These are phyloP conservation scores for Dichomitus squalens DNA, from an alignment of 1,284 basidiomycete genomes.

Conservation along the genomic window DNA sequence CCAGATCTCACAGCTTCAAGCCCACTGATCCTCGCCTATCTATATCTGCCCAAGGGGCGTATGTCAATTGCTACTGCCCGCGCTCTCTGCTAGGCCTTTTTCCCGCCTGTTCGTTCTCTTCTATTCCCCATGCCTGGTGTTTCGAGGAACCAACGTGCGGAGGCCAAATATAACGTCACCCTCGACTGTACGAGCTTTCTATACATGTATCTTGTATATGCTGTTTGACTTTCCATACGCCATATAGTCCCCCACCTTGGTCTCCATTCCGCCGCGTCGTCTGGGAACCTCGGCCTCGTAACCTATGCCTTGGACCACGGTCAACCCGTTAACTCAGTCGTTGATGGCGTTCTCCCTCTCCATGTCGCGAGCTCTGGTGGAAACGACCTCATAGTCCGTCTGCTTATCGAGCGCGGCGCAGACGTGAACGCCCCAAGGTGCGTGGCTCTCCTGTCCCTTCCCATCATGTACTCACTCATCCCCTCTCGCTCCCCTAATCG, in stretches of 20 bases:
- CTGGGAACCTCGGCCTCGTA: slow-evolving; percentile 86
- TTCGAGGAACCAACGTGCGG: slow-evolving; percentile 44
- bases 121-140: slow-evolving; percentile 32
- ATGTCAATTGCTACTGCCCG: slow-evolving; percentile 3
- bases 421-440: slow-evolving; percentile 91
- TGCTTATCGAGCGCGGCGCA: slow-evolving; percentile 88
- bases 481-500: too few relatives aligned
- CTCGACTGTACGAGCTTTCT: slow-evolving; percentile 64
- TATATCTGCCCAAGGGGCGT: slow-evolving; percentile 14
- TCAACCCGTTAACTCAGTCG: slow-evolving; percentile 90
- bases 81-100: background rate
- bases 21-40: slow-evolving; percentile 19
- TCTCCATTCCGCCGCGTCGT: slow-evolving; percentile 86
- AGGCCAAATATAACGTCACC: slow-evolving; percentile 77
- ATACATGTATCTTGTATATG: background rate
- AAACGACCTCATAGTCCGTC: slow-evolving; percentile 79
- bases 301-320: slow-evolving; percentile 90
- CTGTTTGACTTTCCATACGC: background rate
- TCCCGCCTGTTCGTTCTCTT: background rate
- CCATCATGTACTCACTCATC: background rate
- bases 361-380: slow-evolving; percentile 91
- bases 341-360: slow-evolving; percentile 89
- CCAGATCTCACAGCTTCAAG: slow-evolving; percentile 20
- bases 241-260: slow-evolving; percentile 79
- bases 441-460: slow-evolving; percentile 16